Base-by-base conservation (phyloP, 202 grass and related monocot genomes). In the Schoenoplectus tabernaemontani region DNA sequence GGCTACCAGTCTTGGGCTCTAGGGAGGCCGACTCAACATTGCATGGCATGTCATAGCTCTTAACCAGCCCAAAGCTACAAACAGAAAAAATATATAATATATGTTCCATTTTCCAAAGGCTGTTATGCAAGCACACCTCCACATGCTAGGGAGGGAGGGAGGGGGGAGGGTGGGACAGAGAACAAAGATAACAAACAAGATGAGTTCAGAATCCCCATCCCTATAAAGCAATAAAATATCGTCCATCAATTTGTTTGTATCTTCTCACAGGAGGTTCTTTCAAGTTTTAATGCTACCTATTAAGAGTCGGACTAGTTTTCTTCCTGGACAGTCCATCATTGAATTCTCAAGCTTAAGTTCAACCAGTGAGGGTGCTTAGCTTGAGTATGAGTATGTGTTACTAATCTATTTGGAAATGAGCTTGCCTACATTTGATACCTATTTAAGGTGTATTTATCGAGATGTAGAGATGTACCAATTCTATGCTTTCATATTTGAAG, bases 21-120 rank as follows among this genome's bases (percentile, higher is more conserved):
- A 99, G 90, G 53, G 96, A 99, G 60, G 96, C 96, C 12, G 96
- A 99, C 73, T 99, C 96, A 80, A 99, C 86, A 64, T 66, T 96
- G 76, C 92, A 96, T 1, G 92, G 77, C 96, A 99, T 99, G 42
- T 91, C 87, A 75, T 99, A 99, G 82, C 96, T 99, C 90, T 99
- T 99, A 79, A 99, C 81, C 64, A 99, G 86, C 20, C 90, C 92
- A 81, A 93, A 99, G 84, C 96, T 99, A 92, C 50, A 12, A 81
- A 85, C 59, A 78, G 82, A 60, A 41, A 54, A 19, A 78, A 17
- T 32, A 80, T 67, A 78, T 47, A 13, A 28, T 10, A 60, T 75
- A 54, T 36, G 16, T 74, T 74, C 3, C 28, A 39, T 39, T 60
- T 84, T 57, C 51, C 1, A 57, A 68, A 24, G 26, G 24, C 0